A percentile compares a stretch with the other conserved stretches of the same genome.
Evolutionary conservation across 208 protist genomes (phyloP).

Genomic region (Leishmania lainsoni): DNA sequence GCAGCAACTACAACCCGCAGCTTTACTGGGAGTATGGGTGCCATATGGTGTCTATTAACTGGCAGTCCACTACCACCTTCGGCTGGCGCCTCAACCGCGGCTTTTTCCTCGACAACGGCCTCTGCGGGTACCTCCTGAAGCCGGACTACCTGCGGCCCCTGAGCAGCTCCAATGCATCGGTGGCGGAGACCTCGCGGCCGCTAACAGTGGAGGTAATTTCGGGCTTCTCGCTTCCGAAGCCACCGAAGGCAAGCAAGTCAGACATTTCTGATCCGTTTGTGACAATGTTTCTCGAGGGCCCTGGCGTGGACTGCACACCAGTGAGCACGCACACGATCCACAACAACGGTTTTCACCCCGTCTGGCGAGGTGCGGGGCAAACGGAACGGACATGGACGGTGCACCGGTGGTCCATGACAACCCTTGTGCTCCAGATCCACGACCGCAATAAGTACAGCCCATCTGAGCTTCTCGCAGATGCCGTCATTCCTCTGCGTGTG

Average conservation of each 20-base stretch:
- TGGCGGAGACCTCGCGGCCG: constrained; percentile 26
- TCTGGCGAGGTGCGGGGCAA: constrained; percentile 55
- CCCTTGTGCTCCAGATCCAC: constrained; percentile 70
- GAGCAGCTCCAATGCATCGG: neutral
- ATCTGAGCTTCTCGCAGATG: constrained; percentile 52
- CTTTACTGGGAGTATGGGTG: constrained; percentile 77
- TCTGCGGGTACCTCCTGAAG: constrained; percentile 95
- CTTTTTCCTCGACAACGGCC: constrained; percentile 93
- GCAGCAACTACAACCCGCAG: constrained; percentile 92
- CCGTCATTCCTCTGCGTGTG: constrained; percentile 57
- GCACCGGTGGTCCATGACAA: constrained; percentile 50
- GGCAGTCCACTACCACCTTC: constrained; percentile 71
- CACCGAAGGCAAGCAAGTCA: constrained; percentile 36
- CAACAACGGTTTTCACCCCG: constrained; percentile 80
- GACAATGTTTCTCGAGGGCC: constrained; percentile 54
- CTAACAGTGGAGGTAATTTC: constrained; percentile 71
- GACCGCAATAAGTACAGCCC: constrained; percentile 54
- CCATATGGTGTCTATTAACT: constrained; percentile 94
- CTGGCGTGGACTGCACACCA: constrained; percentile 30
- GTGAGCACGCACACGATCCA: constrained; percentile 41
- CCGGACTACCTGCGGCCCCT: constrained; percentile 60
- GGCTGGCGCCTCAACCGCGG: constrained; percentile 80
- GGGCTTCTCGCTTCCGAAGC: constrained; percentile 69
- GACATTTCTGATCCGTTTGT: constrained; percentile 72
- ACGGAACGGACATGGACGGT: constrained; percentile 57